Evolutionary conservation across 495 filamentous ascomycete species (phyloP).

Genomic region (Lophiostoma macrostomum): DNA sequence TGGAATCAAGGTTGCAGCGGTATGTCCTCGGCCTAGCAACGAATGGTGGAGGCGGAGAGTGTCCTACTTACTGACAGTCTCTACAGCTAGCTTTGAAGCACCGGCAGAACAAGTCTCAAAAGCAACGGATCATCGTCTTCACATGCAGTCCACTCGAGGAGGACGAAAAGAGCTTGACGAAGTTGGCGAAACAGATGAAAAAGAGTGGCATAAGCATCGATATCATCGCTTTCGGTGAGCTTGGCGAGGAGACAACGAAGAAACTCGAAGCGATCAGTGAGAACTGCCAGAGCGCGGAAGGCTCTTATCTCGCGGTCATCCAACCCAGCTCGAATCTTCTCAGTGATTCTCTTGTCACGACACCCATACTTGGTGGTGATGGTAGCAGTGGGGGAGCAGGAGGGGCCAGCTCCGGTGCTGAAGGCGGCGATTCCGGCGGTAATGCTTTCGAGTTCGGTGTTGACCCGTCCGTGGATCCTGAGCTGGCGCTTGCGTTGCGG

Average conservation of each 20-base stretch:
- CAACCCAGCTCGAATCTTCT: conserved; percentile 87
- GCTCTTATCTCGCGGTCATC: conserved; percentile 85
- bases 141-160: conserved; percentile 89
- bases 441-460: conserved; percentile 66
- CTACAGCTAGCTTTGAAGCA: conserved; percentile 91
- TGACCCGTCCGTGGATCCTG: conserved; percentile 80
- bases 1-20: conserved; percentile 88
- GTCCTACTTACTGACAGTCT: not conserved
- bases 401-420: conserved; percentile 44
- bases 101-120: conserved; percentile 92
- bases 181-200: conserved; percentile 97
- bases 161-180: conserved; percentile 80
- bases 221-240: conserved; percentile 89
- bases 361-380: conserved; percentile 82
- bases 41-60: too few species aligned
- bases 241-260: conserved; percentile 82
- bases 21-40: conserved; percentile 51
- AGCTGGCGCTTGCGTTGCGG: conserved; percentile 88
- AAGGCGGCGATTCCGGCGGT: conserved; percentile 56
- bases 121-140: conserved; percentile 93
- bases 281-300: conserved; percentile 82
- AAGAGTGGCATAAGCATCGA: conserved; percentile 90
- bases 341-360: conserved; percentile 87
- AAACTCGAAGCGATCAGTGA: conserved; percentile 93
- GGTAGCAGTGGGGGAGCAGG: conserved; percentile 49